Evolutionary conservation across 2,329 filamentous ascomycete species (phyloP).

Genomic region (Epichloe scottii): DNA sequence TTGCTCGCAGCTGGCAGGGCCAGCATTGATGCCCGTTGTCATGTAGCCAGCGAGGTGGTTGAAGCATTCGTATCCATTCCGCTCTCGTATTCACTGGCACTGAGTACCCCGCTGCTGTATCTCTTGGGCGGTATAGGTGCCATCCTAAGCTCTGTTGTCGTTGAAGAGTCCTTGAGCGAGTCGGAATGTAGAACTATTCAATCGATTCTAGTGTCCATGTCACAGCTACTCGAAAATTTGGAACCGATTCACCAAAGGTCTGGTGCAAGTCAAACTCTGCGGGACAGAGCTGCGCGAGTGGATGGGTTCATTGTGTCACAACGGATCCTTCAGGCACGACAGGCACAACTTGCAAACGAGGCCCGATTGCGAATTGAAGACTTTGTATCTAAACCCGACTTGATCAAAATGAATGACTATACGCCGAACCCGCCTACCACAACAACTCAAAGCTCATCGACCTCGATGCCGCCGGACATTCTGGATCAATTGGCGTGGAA

Average conservation of each 20-base stretch:
- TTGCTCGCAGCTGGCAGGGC: conserved; percentile 15
- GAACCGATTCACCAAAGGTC: conserved; percentile 12
- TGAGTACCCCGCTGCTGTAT: conserved; percentile 21
- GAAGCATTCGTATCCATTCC: conserved; percentile 14
- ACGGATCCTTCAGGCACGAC: background rate
- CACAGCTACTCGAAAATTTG: conserved; percentile 17
- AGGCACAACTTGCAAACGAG: background rate
- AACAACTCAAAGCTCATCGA: conserved; percentile 4
- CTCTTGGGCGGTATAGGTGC: conserved; percentile 21
- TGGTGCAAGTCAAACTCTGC: conserved; percentile 13
- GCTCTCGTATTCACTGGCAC: conserved; percentile 12
- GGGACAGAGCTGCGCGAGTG: conserved; percentile 13
- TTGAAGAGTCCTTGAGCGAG: conserved; percentile 19
- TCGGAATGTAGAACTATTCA: conserved; percentile 15
- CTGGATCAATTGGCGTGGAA: conserved; percentile 10
- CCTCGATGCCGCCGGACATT: conserved; percentile 41
- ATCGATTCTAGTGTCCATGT: conserved; percentile 19
- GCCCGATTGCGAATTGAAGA: background rate
- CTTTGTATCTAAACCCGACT: background rate
- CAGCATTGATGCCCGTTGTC: conserved; percentile 18
- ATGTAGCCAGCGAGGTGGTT: conserved; percentile 19
- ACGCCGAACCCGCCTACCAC: background rate
- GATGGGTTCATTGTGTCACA: conserved; percentile 8
- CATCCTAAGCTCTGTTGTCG: conserved; percentile 20
- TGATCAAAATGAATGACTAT: background rate